Conservation (phyloP, 2,329 filamentous ascomycete species). For the Neophaeococcomyces mojaviensis region DNA sequence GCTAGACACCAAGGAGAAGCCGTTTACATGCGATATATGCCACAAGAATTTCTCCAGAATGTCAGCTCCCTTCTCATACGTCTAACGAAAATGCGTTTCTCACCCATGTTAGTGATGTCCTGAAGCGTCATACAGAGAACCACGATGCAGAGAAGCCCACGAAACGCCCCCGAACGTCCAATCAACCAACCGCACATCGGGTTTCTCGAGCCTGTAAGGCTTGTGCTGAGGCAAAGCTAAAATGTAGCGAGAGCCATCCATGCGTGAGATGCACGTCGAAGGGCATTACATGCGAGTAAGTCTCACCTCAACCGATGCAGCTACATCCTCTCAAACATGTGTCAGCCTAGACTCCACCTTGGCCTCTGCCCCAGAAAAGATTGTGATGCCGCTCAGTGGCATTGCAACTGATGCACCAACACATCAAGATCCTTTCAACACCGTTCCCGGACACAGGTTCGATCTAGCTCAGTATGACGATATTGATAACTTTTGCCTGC, state of each 20-base stretch:
- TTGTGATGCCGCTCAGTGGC: no score
- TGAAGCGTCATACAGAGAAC: slow-evolving; percentile 10
- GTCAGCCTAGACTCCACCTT: no score
- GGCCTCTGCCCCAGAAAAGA: no score
- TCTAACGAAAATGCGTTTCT: background rate
- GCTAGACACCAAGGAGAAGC: slow-evolving; percentile 7
- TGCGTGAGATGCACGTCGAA: slow-evolving; percentile 11
- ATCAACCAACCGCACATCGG: background rate
- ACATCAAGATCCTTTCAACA: background rate
- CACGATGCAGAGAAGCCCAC: slow-evolving; percentile 4
- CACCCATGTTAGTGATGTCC: slow-evolving; percentile 8
- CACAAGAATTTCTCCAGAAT: slow-evolving; percentile 14
- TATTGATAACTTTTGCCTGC: no score
- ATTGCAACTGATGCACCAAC: no score
- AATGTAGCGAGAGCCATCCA: slow-evolving; percentile 7
- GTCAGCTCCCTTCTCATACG: slow-evolving; percentile 2
- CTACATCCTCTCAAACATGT: no score
- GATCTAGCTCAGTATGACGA: no score
- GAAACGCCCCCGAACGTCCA: background rate
- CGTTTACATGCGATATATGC: slow-evolving; percentile 23
- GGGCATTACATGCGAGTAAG: slow-evolving; percentile 6
- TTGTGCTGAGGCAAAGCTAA: slow-evolving; percentile 12
- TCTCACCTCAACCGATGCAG: no score
- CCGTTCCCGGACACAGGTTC: background rate
- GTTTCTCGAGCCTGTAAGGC: slow-evolving; percentile 10